These are phyloP conservation scores for Epichloe gansuensis DNA, from an alignment of 2,329 filamentous ascomycete genomes.

Conservation along the genomic window DNA sequence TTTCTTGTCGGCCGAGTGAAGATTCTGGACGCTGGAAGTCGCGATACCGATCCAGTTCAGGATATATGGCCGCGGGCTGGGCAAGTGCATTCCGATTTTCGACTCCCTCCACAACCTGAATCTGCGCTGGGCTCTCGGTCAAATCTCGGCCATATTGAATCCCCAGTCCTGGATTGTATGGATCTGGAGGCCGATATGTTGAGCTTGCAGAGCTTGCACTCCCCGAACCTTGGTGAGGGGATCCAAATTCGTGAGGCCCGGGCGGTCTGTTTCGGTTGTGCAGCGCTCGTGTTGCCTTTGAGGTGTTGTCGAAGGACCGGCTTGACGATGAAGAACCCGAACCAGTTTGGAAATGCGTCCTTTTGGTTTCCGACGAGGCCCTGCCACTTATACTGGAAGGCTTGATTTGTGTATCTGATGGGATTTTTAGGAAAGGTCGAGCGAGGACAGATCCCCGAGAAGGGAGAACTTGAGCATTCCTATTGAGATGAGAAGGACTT, in stretches of 20 bases:
- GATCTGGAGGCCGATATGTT: constrained; percentile 21
- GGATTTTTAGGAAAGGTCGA: constrained; percentile 11
- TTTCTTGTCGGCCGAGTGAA: constrained; percentile 20
- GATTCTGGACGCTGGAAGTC: constrained; percentile 27
- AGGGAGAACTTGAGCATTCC: constrained; percentile 12
- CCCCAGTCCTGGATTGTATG: constrained; percentile 21
- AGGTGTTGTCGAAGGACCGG: constrained; percentile 20
- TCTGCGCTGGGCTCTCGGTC: constrained; percentile 31
- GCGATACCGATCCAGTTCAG: constrained; percentile 50
- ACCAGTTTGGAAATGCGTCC: constrained; percentile 17
- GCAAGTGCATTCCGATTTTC: constrained; percentile 26
- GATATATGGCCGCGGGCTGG: constrained; percentile 37
- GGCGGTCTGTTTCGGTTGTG: not conserved
- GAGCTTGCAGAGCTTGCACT: constrained; percentile 27
- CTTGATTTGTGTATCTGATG: constrained; percentile 28
- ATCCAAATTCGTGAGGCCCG: constrained; percentile 26
- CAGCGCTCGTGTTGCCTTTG: constrained; percentile 19
- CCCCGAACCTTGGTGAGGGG: constrained; percentile 21
- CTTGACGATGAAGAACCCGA: constrained; percentile 23
- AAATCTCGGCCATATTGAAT: constrained; percentile 28
- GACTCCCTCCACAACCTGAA: constrained; percentile 27
- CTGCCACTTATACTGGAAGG: constrained; percentile 24
- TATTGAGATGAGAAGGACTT: constrained; percentile 10
- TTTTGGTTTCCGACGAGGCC: constrained; percentile 19
- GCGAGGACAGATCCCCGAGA: constrained; percentile 14